Base-by-base conservation (phyloP, 768 basidiomycete genomes). In the Sutorius australiensis region DNA sequence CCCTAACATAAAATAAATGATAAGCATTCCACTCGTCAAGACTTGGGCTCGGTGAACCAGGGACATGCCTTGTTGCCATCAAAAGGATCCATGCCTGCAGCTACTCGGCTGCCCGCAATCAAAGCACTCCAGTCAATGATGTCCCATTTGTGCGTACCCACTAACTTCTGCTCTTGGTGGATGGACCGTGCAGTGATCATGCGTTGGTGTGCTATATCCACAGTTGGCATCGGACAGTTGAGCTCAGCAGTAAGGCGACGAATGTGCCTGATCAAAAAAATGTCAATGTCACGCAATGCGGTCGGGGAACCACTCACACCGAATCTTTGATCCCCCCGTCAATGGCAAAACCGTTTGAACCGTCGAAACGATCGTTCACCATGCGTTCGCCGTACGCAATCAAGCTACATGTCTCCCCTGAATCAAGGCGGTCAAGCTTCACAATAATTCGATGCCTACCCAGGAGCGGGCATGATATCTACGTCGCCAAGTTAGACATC, bases 271-370 rank as follows among this genome's bases (percentile, higher is more conserved):
- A 17, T 39, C 27, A 50, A 30, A 10, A 30, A 10, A 51, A 51
- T 24, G 21, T 65, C 28, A 51, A 39, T 38, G 57, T 37, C 8
- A 2, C 5, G 56, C 30, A 33, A 48, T 46, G 9, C 9, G 49
- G 17, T 27, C 8, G 30, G 32, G 54, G n/a, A 34, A 50, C 7
- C 7, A 73, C 79, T 31, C 41, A 84, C 78, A 79, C 70, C 0
- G 89, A 86, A 63, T 94, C 92, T 63, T 92, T 92, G 62, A 95
- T 83, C 16, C 91, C 93, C n/a, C 89, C 89, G 42, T 89, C 84
- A 45, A 94, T 81, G 12, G 84, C 73, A 66, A 95, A 94, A 13
- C 92, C 93, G 16, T 72, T 73, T 9, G 77, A 73, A 19, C 82
- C 88, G 51, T 90, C 86, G 63, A 93, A 95, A 32, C 80, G 73